Percentiles rank a stretch among this genome's conserved stretches.
These are phyloP conservation scores for Citrus mangshanensis DNA, from an alignment of 345 rosid genomes.

Conservation along the genomic window DNA sequence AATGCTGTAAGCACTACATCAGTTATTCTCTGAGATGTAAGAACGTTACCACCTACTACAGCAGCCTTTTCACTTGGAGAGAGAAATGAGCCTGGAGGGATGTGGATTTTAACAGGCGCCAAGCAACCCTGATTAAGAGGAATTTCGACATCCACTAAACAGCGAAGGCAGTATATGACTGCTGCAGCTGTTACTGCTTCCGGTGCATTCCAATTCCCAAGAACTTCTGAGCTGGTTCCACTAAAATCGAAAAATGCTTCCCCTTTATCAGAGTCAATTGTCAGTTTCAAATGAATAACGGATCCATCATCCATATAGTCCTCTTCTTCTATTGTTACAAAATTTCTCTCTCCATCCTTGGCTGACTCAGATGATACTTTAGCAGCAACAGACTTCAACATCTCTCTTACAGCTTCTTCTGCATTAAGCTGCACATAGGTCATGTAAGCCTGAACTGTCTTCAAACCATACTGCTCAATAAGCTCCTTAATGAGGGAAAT, in stretches of 20 bases:
- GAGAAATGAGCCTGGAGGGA: constrained; percentile 80
- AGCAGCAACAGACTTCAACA: constrained; percentile 83
- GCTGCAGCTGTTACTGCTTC: constrained; percentile 96
- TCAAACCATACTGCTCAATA: constrained; percentile 79
- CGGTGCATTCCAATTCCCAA: constrained; percentile 97
- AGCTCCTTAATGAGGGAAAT: constrained; percentile 82
- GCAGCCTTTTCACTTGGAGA: constrained; percentile 96
- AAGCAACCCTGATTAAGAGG: constrained; percentile 96
- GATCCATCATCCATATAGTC: constrained; percentile 98
- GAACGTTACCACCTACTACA: constrained; percentile 96
- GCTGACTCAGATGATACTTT: constrained; percentile 43
- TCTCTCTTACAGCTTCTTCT: constrained; percentile 91
- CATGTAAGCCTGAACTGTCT: constrained; percentile 94
- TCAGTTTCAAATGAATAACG: constrained; percentile 64
- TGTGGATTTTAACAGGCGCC: constrained; percentile 75
- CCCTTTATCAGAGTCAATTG: constrained; percentile 64
- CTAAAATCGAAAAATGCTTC: constrained; percentile 84
- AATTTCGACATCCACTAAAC: constrained; percentile 81
- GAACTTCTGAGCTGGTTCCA: constrained; percentile 92
- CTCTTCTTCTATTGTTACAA: constrained; percentile 66
- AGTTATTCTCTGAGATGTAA: constrained; percentile 88
- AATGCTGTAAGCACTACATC: constrained; percentile 87
- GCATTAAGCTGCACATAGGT: constrained; percentile 82
- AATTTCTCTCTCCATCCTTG: constrained; percentile 22
- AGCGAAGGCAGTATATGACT: constrained; percentile 91